These are phyloP conservation scores for Plectosphaerella plurivora DNA, from an alignment of 2,329 filamentous ascomycete genomes.

Conservation along the genomic window DNA sequence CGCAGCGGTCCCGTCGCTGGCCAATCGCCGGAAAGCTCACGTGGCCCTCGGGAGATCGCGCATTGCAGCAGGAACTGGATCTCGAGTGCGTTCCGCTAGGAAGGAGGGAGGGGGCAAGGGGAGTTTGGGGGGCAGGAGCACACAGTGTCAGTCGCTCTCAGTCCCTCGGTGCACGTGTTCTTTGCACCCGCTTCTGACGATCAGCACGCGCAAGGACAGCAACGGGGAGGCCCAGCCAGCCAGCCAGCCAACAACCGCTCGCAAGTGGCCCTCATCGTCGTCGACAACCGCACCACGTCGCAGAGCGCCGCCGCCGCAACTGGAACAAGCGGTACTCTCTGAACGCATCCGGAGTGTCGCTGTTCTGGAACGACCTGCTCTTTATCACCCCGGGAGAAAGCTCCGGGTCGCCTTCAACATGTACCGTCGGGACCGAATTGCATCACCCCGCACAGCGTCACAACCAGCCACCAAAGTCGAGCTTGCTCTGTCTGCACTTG, in stretches of 20 bases:
- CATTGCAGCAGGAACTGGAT: constrained; percentile 10
- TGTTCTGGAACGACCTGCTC: no score
- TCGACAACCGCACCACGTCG: no score
- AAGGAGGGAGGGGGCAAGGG: neutral
- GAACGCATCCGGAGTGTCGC: no score
- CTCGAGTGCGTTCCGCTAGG: neutral
- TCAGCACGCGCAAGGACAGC: neutral
- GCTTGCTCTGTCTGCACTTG: no score
- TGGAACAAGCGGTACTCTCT: no score
- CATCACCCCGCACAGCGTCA: no score
- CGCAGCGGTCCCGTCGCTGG: neutral
- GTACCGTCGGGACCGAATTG: no score
- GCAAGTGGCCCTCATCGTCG: no score
- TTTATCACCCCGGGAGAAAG: no score
- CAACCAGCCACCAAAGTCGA: no score
- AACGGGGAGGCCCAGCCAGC: neutral
- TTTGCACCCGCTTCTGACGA: neutral
- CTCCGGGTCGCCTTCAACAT: no score
- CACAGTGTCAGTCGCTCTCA: neutral
- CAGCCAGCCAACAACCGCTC: neutral
- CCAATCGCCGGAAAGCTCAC: constrained; percentile 6
- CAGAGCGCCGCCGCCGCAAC: no score
- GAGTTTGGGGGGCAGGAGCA: neutral
- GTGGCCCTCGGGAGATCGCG: constrained; percentile 12
- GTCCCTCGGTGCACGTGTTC: neutral